Evolutionary conservation across 2,329 filamentous ascomycete species (phyloP).

Genomic region (Aspergillus sergii): DNA sequence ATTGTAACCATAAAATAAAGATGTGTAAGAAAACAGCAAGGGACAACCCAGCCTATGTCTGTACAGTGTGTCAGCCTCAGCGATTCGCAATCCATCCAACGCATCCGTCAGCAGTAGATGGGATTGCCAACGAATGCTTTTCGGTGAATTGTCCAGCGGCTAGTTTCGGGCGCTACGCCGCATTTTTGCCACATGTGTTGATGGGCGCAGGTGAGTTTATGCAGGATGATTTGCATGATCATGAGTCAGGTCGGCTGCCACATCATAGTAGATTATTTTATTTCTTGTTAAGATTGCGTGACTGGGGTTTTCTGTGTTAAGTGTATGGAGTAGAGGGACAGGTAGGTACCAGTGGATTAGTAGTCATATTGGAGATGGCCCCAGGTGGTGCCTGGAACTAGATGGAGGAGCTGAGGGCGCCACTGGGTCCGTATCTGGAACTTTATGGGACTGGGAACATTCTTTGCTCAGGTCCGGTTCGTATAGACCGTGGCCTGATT

Average conservation of each 20-base stretch:
- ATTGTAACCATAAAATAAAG: too few species aligned
- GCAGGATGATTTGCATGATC: background rate
- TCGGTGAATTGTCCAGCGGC: slow-evolving; percentile 7
- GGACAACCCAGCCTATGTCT: background rate
- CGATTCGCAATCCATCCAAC: background rate
- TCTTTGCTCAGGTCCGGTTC: background rate
- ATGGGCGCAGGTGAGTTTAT: background rate
- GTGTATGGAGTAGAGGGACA: background rate
- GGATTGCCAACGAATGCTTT: background rate
- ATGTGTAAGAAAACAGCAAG: background rate
- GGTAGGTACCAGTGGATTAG: background rate
- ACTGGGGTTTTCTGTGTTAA: background rate
- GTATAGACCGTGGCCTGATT: slow-evolving; percentile 1
- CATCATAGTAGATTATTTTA: background rate
- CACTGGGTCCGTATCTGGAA: background rate
- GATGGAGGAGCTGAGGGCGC: background rate
- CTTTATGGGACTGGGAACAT: background rate
- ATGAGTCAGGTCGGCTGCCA: background rate
- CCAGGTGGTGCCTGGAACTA: background rate
- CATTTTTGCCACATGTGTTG: background rate
- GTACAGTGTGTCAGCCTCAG: slow-evolving; percentile 3
- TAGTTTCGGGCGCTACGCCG: background rate
- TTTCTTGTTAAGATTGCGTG: background rate
- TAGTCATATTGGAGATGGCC: background rate
- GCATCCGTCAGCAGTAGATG: background rate